A percentile compares a stretch with the other conserved stretches of the same genome.
Conservation (phyloP, 2,329 filamentous ascomycete species). For the Fusarium sororula region DNA sequence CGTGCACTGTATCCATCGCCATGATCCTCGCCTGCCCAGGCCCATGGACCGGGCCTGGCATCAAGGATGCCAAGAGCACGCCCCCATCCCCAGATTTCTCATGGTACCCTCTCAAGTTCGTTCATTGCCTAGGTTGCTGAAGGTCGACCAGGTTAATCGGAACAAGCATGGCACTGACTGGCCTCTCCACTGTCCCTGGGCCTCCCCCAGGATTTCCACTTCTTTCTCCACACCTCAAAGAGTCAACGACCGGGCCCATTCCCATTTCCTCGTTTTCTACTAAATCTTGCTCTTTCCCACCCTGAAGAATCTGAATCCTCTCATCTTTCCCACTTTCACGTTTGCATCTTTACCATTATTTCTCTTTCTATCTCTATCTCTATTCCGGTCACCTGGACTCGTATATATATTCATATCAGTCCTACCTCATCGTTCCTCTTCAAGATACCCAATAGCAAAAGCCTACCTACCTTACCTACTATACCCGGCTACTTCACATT, state of each 20-base stretch:
- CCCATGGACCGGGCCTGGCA: background rate
- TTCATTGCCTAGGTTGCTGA: background rate
- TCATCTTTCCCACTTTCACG: conserved; percentile 20
- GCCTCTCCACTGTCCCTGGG: conserved; percentile 35
- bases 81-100: conserved; percentile 15
- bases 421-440: background rate
- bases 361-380: background rate
- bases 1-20: conserved; percentile 26
- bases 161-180: conserved; percentile 27
- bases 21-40: conserved; percentile 13
- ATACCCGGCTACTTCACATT: background rate
- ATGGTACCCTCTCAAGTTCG: background rate
- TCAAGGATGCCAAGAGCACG: conserved; percentile 17
- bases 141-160: background rate
- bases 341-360: conserved; percentile 6
- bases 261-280: conserved; percentile 39
- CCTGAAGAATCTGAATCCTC: conserved; percentile 19
- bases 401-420: conserved; percentile 11
- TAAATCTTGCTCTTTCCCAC: conserved; percentile 38
- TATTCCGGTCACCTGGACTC: background rate
- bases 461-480: background rate
- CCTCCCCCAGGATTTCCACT: conserved; percentile 44
- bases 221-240: conserved; percentile 39
- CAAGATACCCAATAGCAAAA: conserved; percentile 22
- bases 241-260: conserved; percentile 14